A percentile compares a stretch with the other conserved stretches of the same genome.
Conservation (phyloP, 495 filamentous ascomycete species). For the Penicillium dipodomyicola region DNA sequence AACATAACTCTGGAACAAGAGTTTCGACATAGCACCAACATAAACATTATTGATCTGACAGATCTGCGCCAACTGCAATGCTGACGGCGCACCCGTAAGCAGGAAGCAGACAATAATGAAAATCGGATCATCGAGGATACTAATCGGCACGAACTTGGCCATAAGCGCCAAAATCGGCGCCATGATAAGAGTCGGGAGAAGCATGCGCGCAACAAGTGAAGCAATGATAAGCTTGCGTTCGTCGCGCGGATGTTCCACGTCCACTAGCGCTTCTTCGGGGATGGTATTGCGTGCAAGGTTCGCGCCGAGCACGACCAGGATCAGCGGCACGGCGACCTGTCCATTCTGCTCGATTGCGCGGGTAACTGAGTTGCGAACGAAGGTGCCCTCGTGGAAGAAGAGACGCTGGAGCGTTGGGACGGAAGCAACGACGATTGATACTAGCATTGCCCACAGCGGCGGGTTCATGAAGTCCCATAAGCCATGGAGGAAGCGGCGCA, state of each 20-base stretch:
- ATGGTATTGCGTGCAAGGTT: constrained; percentile 81
- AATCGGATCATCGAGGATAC: constrained; percentile 95
- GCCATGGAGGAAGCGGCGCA: constrained; percentile 58
- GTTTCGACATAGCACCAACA: constrained; percentile 85
- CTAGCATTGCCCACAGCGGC: constrained; percentile 94
- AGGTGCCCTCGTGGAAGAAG: constrained; percentile 88
- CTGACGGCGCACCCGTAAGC: constrained; percentile 89
- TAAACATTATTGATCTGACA: constrained; percentile 98
- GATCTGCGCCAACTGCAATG: constrained; percentile 93
- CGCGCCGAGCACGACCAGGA: constrained; percentile 92
- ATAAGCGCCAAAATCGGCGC: constrained; percentile 85
- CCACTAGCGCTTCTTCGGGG: constrained; percentile 53
- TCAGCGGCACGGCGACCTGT: constrained; percentile 89
- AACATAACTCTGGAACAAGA: constrained; percentile 97
- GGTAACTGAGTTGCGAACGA: constrained; percentile 89
- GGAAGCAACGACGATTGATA: constrained; percentile 83
- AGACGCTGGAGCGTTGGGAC: constrained; percentile 77
- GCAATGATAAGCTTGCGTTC: constrained; percentile 81
- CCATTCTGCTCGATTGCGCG: constrained; percentile 81
- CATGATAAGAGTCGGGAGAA: constrained; percentile 89
- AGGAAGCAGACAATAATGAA: constrained; percentile 98
- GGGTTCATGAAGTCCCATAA: constrained; percentile 97
- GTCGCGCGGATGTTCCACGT: constrained; percentile 59
- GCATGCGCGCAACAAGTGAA: constrained; percentile 82
- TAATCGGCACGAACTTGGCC: constrained; percentile 89